phyloP scores from a whole-genome alignment of 768 basidiomycete genomes.

The Plicaturopsis crispa region DNA sequence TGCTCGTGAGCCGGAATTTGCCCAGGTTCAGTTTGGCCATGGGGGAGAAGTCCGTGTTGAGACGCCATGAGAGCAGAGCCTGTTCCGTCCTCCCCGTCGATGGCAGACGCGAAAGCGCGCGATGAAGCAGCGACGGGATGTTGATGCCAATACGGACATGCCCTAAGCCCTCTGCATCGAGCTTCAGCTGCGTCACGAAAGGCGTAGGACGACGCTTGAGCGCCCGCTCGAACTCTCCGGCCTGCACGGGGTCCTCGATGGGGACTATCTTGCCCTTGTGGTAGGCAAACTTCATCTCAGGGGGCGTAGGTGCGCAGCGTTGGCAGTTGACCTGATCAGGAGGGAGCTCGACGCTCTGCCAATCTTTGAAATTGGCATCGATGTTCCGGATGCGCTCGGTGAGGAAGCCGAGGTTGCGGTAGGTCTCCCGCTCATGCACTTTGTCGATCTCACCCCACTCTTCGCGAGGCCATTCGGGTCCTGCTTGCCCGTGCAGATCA shows the following conservation, averaged over 20 bases:
- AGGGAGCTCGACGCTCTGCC: constrained; percentile 51
- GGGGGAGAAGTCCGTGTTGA: constrained; percentile 73
- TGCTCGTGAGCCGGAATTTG: constrained; percentile 68
- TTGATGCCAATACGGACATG: constrained; percentile 83
- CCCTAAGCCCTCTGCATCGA: constrained; percentile 56
- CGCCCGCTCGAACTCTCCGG: constrained; percentile 83
- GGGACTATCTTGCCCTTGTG: constrained; percentile 50
- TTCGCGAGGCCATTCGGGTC: constrained; percentile 71
- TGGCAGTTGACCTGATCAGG: constrained; percentile 52
- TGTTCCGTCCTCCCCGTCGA: constrained; percentile 30
- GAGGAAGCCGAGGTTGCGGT: constrained; percentile 81
- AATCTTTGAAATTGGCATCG: constrained; percentile 53
- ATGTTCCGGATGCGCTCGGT: constrained; percentile 76
- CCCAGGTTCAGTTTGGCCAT: constrained; percentile 49
- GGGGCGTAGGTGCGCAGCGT: constrained; percentile 76
- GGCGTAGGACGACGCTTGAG: constrained; percentile 82
- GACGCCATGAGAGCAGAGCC: constrained; percentile 64
- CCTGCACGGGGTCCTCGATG: constrained; percentile 79
- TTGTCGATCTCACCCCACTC: constrained; percentile 80
- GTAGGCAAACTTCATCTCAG: constrained; percentile 69
- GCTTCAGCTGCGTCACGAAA: constrained; percentile 77
- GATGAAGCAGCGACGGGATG: constrained; percentile 79
- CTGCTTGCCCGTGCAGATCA: constrained; percentile 61
- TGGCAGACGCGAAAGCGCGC: constrained; percentile 77
- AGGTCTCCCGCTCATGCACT: constrained; percentile 75